Evolutionary conservation across 1,284 basidiomycete genomes (phyloP), one percentile per base, ranked within the genome.

Genomic region (Cutaneotrichosporon sp.): DNA sequence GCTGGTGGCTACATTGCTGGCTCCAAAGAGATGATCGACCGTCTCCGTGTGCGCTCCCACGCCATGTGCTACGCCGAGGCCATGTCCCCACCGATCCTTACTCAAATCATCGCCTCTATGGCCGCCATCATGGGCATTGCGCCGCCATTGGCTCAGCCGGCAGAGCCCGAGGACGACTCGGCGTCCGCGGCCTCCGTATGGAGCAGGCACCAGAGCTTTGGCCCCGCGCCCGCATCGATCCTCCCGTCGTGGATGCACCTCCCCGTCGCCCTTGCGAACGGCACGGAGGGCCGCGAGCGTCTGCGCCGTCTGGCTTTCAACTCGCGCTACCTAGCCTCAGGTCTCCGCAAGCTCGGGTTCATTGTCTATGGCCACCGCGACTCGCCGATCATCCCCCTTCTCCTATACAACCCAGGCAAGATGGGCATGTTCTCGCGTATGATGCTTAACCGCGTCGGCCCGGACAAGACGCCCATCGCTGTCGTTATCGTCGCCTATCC

Each of bases 1-100:
- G 88, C 93, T 0, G 94, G 94, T 50, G 94, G 94, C 14, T 97
- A 99, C 77, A 86, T 99, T 62, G 82, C 91, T 4, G 94, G 90
- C 6, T 83, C 77, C 64, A 91, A 90, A 70, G 72, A 77, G 7
- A 77, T 96, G 51, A 86, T 97, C 64, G 85, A 91, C 65, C 80
- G 84, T 14, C 81, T 99, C 4, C 86, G 92, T 20, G 66, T 91
- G 24, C 80, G 83, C 49, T 91, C 90, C 8, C 87, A 97, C 71
- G 84, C 89, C 2, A 86, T 89, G 47, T 77, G 85, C 12, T 97
- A 97, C 67, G 88, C 89, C 10, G 94, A 99, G 75, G 79, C 90
- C 8, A 92, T 96, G 81, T 77, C 88, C 0, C 94, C 94, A 4
- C 84, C 92, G 0, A 88, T 99, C 33, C 78, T 97, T 27, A 87